These are phyloP conservation scores for Casuarina cunninghamiana DNA, from an alignment of 306 rosid species.

Conservation along the genomic window DNA sequence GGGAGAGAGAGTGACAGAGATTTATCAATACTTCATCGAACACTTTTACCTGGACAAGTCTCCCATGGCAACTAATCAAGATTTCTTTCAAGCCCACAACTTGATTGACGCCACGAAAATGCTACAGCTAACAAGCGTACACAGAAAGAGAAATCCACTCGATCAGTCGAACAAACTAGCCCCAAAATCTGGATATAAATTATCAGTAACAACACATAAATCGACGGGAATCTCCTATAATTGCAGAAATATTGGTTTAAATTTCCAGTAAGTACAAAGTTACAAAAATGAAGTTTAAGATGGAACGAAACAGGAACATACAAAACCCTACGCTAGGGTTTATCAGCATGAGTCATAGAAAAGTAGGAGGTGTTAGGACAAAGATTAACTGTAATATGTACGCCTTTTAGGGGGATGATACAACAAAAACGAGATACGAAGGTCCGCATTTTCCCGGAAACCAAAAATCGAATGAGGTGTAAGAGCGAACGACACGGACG, in stretches of 20 bases:
- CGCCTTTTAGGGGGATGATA: not conserved
- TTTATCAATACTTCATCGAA: not conserved
- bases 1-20: not conserved
- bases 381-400: not conserved
- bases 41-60: constrained; percentile 38
- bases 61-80: constrained; percentile 24
- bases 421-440: not conserved
- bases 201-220: not conserved
- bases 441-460: not conserved
- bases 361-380: not conserved
- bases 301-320: not conserved
- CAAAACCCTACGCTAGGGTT: constrained; percentile 13
- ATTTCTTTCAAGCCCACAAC: constrained; percentile 19
- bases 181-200: not conserved
- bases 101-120: not conserved
- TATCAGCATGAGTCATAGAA: not conserved
- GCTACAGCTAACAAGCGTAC: not conserved
- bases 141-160: not conserved
- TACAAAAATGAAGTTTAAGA: not conserved
- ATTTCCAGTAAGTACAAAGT: not conserved
- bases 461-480: not conserved
- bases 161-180: not conserved
- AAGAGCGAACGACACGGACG: not conserved
- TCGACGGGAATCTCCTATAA: not conserved
- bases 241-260: not conserved